Evolutionary conservation across 495 filamentous ascomycete genomes (phyloP).

Genomic region (Staphylotrichum tortipilum): DNA sequence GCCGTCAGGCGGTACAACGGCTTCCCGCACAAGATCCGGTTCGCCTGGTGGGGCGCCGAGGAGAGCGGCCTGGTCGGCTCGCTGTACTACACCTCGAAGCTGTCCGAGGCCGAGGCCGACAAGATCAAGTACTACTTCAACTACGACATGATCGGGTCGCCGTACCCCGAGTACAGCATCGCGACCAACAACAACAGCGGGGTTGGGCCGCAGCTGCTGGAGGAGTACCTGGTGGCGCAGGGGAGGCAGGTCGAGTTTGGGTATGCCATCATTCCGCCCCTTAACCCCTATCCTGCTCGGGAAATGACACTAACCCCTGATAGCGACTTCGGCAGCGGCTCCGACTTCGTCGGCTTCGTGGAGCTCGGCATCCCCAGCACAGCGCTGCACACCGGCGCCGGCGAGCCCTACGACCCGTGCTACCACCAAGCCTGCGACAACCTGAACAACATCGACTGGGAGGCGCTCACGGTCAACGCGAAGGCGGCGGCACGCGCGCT

Average conservation of each 20-base stretch:
- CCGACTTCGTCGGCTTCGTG: slow-evolving; percentile 61
- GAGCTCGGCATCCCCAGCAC: slow-evolving; percentile 51
- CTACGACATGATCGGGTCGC: slow-evolving; percentile 71
- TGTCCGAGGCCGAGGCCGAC: slow-evolving; percentile 31
- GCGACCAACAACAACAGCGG: slow-evolving; percentile 36
- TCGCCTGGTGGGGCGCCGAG: slow-evolving; percentile 63
- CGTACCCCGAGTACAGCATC: slow-evolving; percentile 56
- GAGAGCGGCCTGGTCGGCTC: slow-evolving; percentile 57
- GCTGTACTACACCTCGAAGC: slow-evolving; percentile 44
- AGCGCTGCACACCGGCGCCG: slow-evolving; percentile 58
- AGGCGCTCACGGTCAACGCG: slow-evolving; percentile 50
- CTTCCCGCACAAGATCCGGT: slow-evolving; percentile 54
- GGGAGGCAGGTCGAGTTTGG: slow-evolving; percentile 21
- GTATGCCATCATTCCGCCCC: too few species aligned
- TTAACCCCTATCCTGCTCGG: too few species aligned
- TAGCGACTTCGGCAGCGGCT: slow-evolving; percentile 50
- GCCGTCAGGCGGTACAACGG: slow-evolving; percentile 51
- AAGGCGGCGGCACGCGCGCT: slow-evolving; percentile 51
- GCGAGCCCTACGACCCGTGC: slow-evolving; percentile 49
- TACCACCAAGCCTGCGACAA: slow-evolving; percentile 56
- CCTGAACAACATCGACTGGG: slow-evolving; percentile 49
- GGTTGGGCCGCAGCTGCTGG: slow-evolving; percentile 21
- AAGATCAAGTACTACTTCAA: slow-evolving; percentile 63
- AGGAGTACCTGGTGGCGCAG: slow-evolving; percentile 23
- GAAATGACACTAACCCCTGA: too few species aligned